phyloP scores from a whole-genome alignment of 148 eudicot species.

The Rhododendron ovatum region DNA sequence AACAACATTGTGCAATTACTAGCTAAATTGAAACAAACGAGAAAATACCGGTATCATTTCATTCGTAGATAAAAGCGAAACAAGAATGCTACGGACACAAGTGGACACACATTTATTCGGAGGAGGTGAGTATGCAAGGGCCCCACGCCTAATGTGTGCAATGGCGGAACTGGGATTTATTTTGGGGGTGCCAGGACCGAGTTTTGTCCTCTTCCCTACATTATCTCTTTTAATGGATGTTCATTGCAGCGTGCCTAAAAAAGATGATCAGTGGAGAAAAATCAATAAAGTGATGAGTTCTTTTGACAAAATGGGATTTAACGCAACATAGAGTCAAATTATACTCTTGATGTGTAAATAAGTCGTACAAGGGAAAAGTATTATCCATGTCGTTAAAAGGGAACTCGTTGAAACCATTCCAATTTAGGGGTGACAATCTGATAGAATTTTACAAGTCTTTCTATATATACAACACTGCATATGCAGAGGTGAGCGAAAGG shows the following conservation, averaged over 20 bases:
- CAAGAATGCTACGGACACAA: not conserved
- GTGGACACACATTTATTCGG: not conserved
- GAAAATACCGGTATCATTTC: not conserved
- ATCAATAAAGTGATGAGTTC: not conserved
- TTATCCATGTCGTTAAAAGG: not conserved
- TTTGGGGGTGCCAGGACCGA: not conserved
- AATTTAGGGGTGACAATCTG: too few relatives aligned
- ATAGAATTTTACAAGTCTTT: too few relatives aligned
- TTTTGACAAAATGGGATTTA: not conserved
- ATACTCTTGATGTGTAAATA: not conserved
- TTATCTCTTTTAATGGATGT: not conserved
- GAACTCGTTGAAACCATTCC: not conserved
- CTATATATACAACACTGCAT: too few relatives aligned
- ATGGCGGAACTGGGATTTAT: not conserved
- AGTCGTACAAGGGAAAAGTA: not conserved
- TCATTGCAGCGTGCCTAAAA: not conserved
- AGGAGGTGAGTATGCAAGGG: not conserved
- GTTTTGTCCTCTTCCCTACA: not conserved
- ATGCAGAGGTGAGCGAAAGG: too few relatives aligned
- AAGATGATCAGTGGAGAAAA: not conserved
- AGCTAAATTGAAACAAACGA: not conserved
- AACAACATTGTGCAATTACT: too few relatives aligned
- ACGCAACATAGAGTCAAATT: not conserved
- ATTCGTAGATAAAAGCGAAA: not conserved
- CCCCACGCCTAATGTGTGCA: not conserved